Conservation (phyloP, 305 asterid species). For the Fraxinus angustifolia region DNA sequence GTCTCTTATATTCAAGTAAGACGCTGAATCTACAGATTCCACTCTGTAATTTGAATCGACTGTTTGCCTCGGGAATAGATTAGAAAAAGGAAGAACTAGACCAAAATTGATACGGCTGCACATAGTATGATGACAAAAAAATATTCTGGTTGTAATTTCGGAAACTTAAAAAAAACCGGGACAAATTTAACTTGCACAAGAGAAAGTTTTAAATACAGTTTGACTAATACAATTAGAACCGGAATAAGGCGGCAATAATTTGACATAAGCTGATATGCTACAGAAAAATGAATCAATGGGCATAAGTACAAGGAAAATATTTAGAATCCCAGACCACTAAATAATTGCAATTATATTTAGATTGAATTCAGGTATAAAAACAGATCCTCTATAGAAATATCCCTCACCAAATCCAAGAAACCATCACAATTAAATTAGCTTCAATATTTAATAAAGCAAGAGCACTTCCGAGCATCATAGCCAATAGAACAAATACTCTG, state of each 20-base stretch:
- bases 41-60: not conserved
- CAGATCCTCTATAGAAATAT: not conserved
- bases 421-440: constrained; percentile 5
- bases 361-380: constrained; percentile 1
- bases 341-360: not conserved
- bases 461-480: constrained; percentile 24
- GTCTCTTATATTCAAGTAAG: not conserved
- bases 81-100: not conserved
- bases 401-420: not conserved
- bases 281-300: not conserved
- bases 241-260: not conserved
- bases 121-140: not conserved
- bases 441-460: constrained; percentile 11
- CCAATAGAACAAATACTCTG: constrained; percentile 25
- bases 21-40: not conserved
- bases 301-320: not conserved
- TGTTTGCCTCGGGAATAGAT: not conserved
- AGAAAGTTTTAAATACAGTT: not conserved
- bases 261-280: not conserved
- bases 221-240: not conserved
- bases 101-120: not conserved
- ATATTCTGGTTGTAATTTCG: not conserved
- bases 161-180: not conserved
- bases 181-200: not conserved
- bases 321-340: not conserved